Conservation (phyloP, 2,329 filamentous ascomycete species). For the Neofusicoccum cordaticola region DNA sequence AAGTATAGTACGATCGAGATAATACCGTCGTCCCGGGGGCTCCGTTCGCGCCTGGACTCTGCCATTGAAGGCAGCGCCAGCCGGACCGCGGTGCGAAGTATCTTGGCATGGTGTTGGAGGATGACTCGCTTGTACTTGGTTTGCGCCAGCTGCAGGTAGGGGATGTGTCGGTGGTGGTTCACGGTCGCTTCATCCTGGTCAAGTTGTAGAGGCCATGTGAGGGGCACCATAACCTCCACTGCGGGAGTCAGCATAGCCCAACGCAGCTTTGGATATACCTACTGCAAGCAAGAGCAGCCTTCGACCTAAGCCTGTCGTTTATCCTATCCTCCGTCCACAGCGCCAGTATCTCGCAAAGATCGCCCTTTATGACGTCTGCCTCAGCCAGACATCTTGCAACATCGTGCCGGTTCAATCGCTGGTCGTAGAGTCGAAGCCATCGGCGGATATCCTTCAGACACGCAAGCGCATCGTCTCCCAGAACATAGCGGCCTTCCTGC, state of each 20-base stretch:
- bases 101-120: conserved; percentile 75
- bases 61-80: conserved; percentile 85
- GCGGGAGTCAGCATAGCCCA: conserved; percentile 23
- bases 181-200: conserved; percentile 78
- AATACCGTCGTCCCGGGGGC: conserved; percentile 79
- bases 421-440: conserved; percentile 94
- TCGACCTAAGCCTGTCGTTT: conserved; percentile 72
- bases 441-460: conserved; percentile 89
- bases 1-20: conserved; percentile 89
- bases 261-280: conserved; percentile 12
- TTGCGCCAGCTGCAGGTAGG: conserved; percentile 84
- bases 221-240: conserved; percentile 83
- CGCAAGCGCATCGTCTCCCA: conserved; percentile 89
- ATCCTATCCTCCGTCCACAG: conserved; percentile 73
- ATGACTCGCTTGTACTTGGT: conserved; percentile 85
- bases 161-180: conserved; percentile 89
- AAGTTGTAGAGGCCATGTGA: conserved; percentile 90
- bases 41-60: conserved; percentile 70
- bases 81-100: conserved; percentile 78
- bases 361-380: conserved; percentile 85
- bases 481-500: conserved; percentile 77
- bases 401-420: conserved; percentile 89
- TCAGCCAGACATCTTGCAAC: conserved; percentile 90
- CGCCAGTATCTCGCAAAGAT: conserved; percentile 84
- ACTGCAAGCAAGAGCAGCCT: conserved; percentile 76